These are phyloP conservation scores for Arachnomyces sp. DNA, from an alignment of 2,329 filamentous ascomycete genomes.

Conservation along the genomic window DNA sequence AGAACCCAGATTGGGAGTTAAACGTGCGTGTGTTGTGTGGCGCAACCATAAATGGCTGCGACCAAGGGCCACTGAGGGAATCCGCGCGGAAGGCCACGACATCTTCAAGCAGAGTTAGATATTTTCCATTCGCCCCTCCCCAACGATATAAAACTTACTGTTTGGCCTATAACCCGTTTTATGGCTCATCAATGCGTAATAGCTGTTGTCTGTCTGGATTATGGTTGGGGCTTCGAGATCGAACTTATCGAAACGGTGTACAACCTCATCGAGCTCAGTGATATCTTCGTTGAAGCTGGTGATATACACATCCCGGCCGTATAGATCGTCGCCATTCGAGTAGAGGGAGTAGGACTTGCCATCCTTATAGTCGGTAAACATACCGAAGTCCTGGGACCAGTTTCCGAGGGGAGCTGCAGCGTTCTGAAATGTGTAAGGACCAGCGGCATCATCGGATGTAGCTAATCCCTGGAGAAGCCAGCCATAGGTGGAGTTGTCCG, in stretches of 20 bases:
- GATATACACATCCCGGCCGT: conserved; percentile 53
- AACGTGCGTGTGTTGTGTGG: conserved; percentile 46
- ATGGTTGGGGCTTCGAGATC: conserved; percentile 56
- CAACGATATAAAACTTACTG: conserved; percentile 22
- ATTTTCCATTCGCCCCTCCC: not conserved
- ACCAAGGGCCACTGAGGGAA: conserved; percentile 45
- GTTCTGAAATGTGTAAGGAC: conserved; percentile 49
- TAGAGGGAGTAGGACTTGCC: conserved; percentile 51
- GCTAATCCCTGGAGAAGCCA: conserved; percentile 52
- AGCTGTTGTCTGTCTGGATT: conserved; percentile 52
- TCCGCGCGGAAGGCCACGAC: conserved; percentile 51
- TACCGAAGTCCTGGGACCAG: conserved; percentile 56
- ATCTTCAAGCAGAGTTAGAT: conserved; percentile 23
- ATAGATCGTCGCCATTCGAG: conserved; percentile 50
- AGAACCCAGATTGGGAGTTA: conserved; percentile 48
- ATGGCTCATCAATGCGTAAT: conserved; percentile 56
- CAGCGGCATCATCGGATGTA: conserved; percentile 44
- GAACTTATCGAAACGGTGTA: conserved; percentile 52
- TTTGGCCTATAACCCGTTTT: conserved; percentile 59
- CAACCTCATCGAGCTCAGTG: conserved; percentile 44
- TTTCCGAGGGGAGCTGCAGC: conserved; percentile 52
- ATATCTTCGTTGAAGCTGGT: conserved; percentile 48
- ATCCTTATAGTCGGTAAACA: conserved; percentile 54
- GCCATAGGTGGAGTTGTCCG: conserved; percentile 51
- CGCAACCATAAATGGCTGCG: conserved; percentile 47